Percentiles rank a stretch among this genome's conserved stretches.
Evolutionary conservation across 495 filamentous ascomycete species (phyloP).

Genomic region (Schizothecium vesticola): DNA sequence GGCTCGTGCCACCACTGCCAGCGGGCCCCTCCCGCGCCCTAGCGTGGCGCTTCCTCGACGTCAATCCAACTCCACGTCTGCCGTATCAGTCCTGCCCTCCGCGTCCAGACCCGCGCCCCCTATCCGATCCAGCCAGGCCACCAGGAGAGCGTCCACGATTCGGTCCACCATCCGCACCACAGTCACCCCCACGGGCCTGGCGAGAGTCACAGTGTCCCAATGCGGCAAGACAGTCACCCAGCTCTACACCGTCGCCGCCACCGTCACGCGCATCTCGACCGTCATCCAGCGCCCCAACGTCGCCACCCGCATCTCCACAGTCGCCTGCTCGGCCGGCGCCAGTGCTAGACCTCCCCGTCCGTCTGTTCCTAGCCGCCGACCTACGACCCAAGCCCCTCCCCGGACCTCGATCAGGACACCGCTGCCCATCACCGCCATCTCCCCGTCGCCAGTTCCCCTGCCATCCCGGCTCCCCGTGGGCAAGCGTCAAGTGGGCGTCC

Average conservation of each 20-base stretch:
- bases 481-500: not conserved
- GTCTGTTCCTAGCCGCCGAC: not conserved
- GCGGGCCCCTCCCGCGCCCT: not conserved
- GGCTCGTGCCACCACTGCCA: not conserved
- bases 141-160: not conserved
- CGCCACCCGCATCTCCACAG: constrained; percentile 5
- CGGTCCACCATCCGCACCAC: constrained; percentile 1
- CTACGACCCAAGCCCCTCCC: not conserved
- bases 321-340: not conserved
- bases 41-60: not conserved
- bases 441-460: not conserved
- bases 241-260: constrained; percentile 9
- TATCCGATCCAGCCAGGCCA: constrained; percentile 2
- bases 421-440: not conserved
- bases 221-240: constrained; percentile 10
- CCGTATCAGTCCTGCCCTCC: not conserved
- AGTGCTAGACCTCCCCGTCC: not conserved
- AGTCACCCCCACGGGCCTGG: constrained; percentile 5
- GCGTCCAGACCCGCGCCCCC: not conserved
- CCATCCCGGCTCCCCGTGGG: not conserved
- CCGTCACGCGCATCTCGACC: constrained; percentile 5
- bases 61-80: not conserved
- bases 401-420: not conserved
- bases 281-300: constrained; percentile 4
- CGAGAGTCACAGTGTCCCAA: constrained; percentile 7